Evolutionary conservation across 192 early-diverging fungal genomes (phyloP), one percentile per base, ranked within the genome.

Genomic region (Linnemannia exigua): DNA sequence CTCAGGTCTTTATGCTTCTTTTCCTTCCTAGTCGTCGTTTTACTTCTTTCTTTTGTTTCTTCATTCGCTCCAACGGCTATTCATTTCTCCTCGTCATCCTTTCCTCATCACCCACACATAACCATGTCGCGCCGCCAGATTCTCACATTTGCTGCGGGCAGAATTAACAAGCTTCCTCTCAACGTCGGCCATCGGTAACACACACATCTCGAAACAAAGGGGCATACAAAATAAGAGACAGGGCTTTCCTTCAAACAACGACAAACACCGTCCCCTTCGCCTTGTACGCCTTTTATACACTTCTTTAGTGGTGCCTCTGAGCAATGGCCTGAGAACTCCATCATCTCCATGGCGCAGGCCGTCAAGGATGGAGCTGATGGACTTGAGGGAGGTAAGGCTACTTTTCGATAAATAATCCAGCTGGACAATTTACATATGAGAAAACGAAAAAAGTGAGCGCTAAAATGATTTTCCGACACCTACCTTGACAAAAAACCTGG

Each of bases 281-380:
- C 12, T 61, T 50, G 19, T 44, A 38, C 16, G 31, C 80, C 44
- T 51, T 19, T 74, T n/a, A n/a, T n/a, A n/a, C n/a, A n/a, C n/a
- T n/a, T n/a, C n/a, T 82, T 88, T 82, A 87, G 92, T 50, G 92
- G 92, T 28, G 87, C 79, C 44, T 90, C 89, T 31, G 88, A 86
- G 14, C 76, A 83, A 67, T 90, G 90, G 74, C 89, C 91, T 2
- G 92, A 93, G 80, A 93, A 93, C 72, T 91, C 92, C 0, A 76
- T 93, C 37, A n/a, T 90, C 4, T 88, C 92, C 7, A 89, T 90
- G 80, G 78, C 79, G n/a, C 82, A 88, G 71, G 92, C 92, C 1
- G 63, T 93, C 36, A 81, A 88, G 28, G 91, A 90, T 25, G 90
- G 90, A 35, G 87, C 89, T 0, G 77, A 84, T 73, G 92, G 88